Base-by-base conservation (phyloP, 495 filamentous ascomycete species). In the Letharia lupina region DNA sequence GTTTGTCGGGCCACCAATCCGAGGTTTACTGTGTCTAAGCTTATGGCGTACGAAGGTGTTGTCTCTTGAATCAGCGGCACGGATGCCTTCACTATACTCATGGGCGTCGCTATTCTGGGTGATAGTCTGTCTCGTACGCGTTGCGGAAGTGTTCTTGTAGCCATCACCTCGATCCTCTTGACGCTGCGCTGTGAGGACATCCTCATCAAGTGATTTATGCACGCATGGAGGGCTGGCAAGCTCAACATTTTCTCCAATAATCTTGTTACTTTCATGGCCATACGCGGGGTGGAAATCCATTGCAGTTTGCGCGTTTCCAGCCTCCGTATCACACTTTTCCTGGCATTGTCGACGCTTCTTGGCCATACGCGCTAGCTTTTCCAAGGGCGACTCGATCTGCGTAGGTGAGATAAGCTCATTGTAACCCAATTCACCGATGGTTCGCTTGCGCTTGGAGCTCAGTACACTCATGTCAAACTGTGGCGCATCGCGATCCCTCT, bases 321-420 rank as follows among this genome's bases (percentile, higher is more conserved):
- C 28, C 16, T 33, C 6, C 7, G 13, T 33, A 54, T 54, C 50
- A 33, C 23, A 33, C 28, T 5, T 31, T 2, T n/a, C 20, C 41
- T 57, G 54, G 31, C 6, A 16, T 20, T 57, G 31, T 37, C 54
- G 54, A 37, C 33, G 54, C 31, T 37, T 57, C 13, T 37, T 57
- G 15, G 54, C 33, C 28, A 57, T 20, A 37, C 54, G 54, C 20
- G 33, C 31, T 20, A 57, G 33, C 54, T 57, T 57, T 20, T 57
- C 54, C 16, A 31, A 37, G 31, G 54, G 54, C 31, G 54, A 57
- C 33, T 57, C 54, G 13, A 57, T 57, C 33, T 57, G 54, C 31
- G 54, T 33, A 16, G 54, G 54, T 35, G 54, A 37, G 15, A 57
- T 57, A 16, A 57, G 54, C 33, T 57, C 54, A 57, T 57, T 11